Evolutionary conservation across 192 early-diverging fungal species (phyloP).

Genomic region (Coemansia sp.): DNA sequence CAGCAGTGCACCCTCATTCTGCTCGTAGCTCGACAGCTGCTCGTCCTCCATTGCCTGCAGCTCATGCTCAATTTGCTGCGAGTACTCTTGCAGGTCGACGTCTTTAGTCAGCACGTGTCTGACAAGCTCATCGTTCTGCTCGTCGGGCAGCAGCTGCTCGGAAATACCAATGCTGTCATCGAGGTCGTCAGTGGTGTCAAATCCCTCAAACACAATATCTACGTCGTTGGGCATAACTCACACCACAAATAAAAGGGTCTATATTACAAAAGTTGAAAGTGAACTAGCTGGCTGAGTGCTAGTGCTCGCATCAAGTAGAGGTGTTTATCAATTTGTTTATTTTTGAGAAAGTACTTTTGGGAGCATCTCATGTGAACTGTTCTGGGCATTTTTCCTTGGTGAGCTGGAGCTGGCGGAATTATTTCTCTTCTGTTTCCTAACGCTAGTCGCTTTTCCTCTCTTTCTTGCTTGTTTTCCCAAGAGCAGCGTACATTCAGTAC

Average conservation of each 20-base stretch:
- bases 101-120: conserved; percentile 74
- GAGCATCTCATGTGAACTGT: neutral
- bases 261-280: neutral
- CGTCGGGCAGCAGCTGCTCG: conserved; percentile 50
- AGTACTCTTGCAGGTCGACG: conserved; percentile 84
- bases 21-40: conserved; percentile 57
- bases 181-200: conserved; percentile 39
- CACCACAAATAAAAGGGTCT: too few relatives aligned
- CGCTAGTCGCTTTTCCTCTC: neutral
- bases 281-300: neutral
- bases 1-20: conserved; percentile 33
- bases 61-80: conserved; percentile 73
- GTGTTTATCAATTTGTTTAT: neutral
- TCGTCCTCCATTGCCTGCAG: conserved; percentile 66
- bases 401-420: neutral
- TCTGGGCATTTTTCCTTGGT: neutral
- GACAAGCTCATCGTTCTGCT: conserved; percentile 84
- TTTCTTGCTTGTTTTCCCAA: neutral
- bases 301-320: neutral
- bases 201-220: conserved; percentile 43
- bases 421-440: neutral
- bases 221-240: neutral
- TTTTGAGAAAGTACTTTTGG: neutral
- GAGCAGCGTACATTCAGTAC: neutral
- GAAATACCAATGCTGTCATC: neutral